phyloP scores from a whole-genome alignment of 352 stramenopile genomes.

The Phytopythium aichiense region DNA sequence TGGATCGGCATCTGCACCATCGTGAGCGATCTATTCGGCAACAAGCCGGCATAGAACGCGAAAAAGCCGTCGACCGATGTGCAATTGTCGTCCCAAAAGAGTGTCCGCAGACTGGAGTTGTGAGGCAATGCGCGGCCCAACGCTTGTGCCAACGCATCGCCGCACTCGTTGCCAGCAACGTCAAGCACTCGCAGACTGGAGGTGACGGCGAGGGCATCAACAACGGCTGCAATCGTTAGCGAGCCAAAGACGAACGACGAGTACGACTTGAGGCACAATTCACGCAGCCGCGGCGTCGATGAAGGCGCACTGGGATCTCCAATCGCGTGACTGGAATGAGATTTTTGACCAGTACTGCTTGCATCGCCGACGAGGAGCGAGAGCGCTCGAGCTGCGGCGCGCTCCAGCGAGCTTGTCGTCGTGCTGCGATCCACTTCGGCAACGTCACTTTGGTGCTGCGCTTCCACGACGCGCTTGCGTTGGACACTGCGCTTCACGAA shows the following conservation, averaged over 20 bases:
- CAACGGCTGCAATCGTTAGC: slow-evolving; percentile 37
- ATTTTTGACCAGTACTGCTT: neutral
- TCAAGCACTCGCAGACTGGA: slow-evolving; percentile 58
- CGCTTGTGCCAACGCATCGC: slow-evolving; percentile 45
- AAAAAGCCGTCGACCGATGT: slow-evolving; percentile 68
- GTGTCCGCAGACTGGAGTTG: slow-evolving; percentile 53
- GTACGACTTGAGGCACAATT: slow-evolving; percentile 54
- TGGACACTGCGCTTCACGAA: slow-evolving; percentile 31
- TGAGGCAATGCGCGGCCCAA: slow-evolving; percentile 42
- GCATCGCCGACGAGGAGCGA: slow-evolving; percentile 33
- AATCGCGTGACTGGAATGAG: neutral
- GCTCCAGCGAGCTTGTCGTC: slow-evolving; percentile 26
- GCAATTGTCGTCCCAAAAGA: slow-evolving; percentile 80
- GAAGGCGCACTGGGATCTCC: neutral
- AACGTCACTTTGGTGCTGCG: neutral
- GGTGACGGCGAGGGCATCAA: slow-evolving; percentile 39
- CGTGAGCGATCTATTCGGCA: slow-evolving; percentile 53
- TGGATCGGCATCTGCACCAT: slow-evolving; percentile 79
- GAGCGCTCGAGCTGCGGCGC: slow-evolving; percentile 22
- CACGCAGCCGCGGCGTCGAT: slow-evolving; percentile 23
- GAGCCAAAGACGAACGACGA: slow-evolving; percentile 48
- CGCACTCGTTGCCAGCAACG: slow-evolving; percentile 69
- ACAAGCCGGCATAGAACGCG: slow-evolving; percentile 54
- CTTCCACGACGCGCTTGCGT: slow-evolving; percentile 7
- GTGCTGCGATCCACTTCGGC: neutral